These are phyloP conservation scores for Beauveria sp. DNA, from an alignment of 2,329 filamentous ascomycete genomes.

Conservation along the genomic window DNA sequence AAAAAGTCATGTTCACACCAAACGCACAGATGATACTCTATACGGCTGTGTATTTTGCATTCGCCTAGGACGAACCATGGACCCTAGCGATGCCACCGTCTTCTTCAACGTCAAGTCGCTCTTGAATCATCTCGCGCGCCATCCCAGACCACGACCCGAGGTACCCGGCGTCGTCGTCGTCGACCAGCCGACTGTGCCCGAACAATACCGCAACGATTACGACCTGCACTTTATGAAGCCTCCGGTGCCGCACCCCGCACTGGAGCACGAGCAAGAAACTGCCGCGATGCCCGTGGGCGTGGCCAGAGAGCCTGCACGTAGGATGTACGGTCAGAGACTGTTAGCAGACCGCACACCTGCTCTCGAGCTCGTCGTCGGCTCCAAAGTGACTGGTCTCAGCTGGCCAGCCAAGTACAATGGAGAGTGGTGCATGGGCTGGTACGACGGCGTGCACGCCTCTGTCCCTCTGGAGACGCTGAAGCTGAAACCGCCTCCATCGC, in stretches of 20 bases:
- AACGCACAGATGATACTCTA: slow-evolving; percentile 42
- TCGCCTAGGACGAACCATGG: slow-evolving; percentile 38
- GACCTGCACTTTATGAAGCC: slow-evolving; percentile 42
- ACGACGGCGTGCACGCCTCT: slow-evolving; percentile 43
- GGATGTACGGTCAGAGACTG: slow-evolving; percentile 38
- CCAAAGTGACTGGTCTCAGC: slow-evolving; percentile 41
- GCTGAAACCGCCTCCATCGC: slow-evolving; percentile 38
- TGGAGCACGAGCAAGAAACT: slow-evolving; percentile 33
- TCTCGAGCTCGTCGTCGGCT: slow-evolving; percentile 40
- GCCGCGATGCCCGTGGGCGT: slow-evolving; percentile 35
- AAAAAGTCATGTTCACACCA: slow-evolving; percentile 45
- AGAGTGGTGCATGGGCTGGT: slow-evolving; percentile 51
- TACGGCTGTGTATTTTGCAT: slow-evolving; percentile 51
- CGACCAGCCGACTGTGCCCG: slow-evolving; percentile 34
- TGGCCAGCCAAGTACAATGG: slow-evolving; percentile 45
- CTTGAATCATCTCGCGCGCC: slow-evolving; percentile 45
- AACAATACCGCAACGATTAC: slow-evolving; percentile 38
- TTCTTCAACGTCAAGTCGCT: slow-evolving; percentile 47
- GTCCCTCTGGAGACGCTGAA: slow-evolving; percentile 42
- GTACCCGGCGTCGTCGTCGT: slow-evolving; percentile 42
- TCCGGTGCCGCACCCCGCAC: slow-evolving; percentile 32
- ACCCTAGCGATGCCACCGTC: slow-evolving; percentile 49
- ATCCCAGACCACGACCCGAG: slow-evolving; percentile 44
- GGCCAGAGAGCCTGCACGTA: slow-evolving; percentile 39
- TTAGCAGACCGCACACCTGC: slow-evolving; percentile 37